These are phyloP conservation scores for Lactifluus volemus DNA, from an alignment of 768 basidiomycete species.

Conservation along the genomic window DNA sequence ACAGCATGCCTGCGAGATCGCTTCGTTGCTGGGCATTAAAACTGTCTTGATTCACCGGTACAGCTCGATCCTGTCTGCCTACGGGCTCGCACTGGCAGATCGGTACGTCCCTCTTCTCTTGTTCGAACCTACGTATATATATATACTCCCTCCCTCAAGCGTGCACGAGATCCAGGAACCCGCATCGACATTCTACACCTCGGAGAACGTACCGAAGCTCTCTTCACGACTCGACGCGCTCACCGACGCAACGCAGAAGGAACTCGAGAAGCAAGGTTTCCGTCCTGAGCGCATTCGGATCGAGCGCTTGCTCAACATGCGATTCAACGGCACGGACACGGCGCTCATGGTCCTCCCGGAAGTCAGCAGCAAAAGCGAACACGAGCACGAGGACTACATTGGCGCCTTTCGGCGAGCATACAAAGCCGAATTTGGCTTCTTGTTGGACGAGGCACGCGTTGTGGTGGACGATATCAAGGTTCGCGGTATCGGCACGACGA, in stretches of 20 bases:
- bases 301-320: conserved; percentile 86
- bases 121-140: neutral
- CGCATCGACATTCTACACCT: conserved; percentile 67
- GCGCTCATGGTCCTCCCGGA: conserved; percentile 74
- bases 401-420: conserved; percentile 73
- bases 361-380: conserved; percentile 22
- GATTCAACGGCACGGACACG: conserved; percentile 91
- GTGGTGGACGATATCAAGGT: conserved; percentile 92
- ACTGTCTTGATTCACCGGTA: conserved; percentile 85
- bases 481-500: conserved; percentile 86
- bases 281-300: conserved; percentile 57
- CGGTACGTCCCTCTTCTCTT: conserved; percentile 30
- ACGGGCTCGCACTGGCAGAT: conserved; percentile 88
- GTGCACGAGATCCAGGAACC: conserved; percentile 88
- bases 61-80: conserved; percentile 89
- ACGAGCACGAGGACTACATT: conserved; percentile 61
- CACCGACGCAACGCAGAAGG: conserved; percentile 48
- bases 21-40: conserved; percentile 74
- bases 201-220: conserved; percentile 46
- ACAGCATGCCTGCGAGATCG: conserved; percentile 92
- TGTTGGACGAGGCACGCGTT: conserved; percentile 73
- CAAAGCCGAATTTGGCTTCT: conserved; percentile 85
- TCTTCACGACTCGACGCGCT: conserved; percentile 61
- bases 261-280: conserved; percentile 78
- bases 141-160: conserved; percentile 28